Evolutionary conservation across 2,329 filamentous ascomycete species (phyloP), one percentile per base, ranked within the genome.

Genomic region (Alternaria infectoria): DNA sequence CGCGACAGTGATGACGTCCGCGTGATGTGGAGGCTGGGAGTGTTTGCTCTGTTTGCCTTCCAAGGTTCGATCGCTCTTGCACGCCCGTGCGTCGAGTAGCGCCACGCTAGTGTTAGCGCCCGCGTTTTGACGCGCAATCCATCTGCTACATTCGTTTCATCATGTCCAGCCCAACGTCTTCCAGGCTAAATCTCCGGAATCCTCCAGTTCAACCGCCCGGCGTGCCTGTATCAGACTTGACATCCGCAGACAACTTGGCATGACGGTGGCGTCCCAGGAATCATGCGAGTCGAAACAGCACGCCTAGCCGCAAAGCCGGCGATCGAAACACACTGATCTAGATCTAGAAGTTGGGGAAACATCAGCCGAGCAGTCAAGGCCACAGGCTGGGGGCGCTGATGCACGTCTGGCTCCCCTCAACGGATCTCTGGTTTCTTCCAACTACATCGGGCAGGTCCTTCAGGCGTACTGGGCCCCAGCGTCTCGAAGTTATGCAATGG

Each of bases 401-500:
- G 49, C 49, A 52, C 21, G 49, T 2, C 28, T 36, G 28, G 54
- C 57, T 60, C 65, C 51, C 73, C 57, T 66, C 60, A 59, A 67
- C 61, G 56, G 50, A 56, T 56, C 57, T 49, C 47, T 49, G 62
- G 64, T 68, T 71, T 62, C 67, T 69, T 40, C 61, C 65, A 65
- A 69, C 67, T 62, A 57, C 57, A 55, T 52, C 36, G 49, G 49
- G 49, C 49, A 52, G 49, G 49, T 52, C 49, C 13, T 52, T 21
- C 57, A 40, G 51, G 45, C 62, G 32, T 45, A 44, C 46, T 36
- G 9, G 36, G 44, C 46, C 32, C 63, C 55, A 67, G 65, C 64
- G 69, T 68, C 71, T 70, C 66, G 65, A 52, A 26, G 60, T 69
- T 65, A 70, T 67, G 70, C 68, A 25, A 57, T 54, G 46, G 50